A percentile compares a stretch with the other conserved stretches of the same genome.
Evolutionary conservation across 257 asterid species (phyloP).

Genomic region (Leptodermis oblonga): DNA sequence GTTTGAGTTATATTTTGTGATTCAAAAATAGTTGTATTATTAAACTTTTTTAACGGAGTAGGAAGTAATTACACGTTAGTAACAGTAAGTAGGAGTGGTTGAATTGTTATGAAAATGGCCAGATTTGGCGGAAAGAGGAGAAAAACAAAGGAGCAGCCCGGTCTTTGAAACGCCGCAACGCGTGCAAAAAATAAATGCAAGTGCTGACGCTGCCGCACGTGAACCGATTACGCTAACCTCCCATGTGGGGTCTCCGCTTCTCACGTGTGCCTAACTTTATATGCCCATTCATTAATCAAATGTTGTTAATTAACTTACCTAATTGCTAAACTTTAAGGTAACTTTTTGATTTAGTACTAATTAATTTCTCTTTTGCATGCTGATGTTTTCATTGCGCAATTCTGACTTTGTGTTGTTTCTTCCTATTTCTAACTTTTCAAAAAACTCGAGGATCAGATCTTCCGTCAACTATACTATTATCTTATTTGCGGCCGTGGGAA

Average conservation of each 20-base stretch:
- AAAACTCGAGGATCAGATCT: too few species aligned
- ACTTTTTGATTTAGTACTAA: too few species aligned
- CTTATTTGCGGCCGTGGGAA: too few species aligned
- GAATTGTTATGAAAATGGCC: too few species aligned
- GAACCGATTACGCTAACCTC: conserved; percentile 17
- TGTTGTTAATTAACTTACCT: too few species aligned
- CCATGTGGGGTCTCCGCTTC: conserved; percentile 19
- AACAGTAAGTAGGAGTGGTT: too few species aligned
- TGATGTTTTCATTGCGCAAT: conserved; percentile 18
- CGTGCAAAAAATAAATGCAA: conserved; percentile 19
- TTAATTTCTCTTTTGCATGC: conserved; percentile 12
- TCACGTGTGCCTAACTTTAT: conserved; percentile 27
- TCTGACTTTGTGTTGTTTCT: conserved; percentile 21
- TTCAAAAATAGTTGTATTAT: too few species aligned
- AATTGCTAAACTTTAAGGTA: too few species aligned
- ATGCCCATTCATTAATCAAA: conserved; percentile 2
- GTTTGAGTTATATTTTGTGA: too few species aligned
- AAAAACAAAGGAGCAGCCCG: conserved; percentile 22
- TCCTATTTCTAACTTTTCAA: background rate
- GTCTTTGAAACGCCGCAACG: conserved; percentile 49
- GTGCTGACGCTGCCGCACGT: conserved; percentile 49
- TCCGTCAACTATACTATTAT: too few species aligned
- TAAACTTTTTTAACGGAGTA: background rate
- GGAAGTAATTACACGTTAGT: background rate
- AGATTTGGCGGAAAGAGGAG: background rate